These are phyloP conservation scores for Violaceomyces palustris DNA, from an alignment of 1,284 basidiomycete species.

Conservation along the genomic window DNA sequence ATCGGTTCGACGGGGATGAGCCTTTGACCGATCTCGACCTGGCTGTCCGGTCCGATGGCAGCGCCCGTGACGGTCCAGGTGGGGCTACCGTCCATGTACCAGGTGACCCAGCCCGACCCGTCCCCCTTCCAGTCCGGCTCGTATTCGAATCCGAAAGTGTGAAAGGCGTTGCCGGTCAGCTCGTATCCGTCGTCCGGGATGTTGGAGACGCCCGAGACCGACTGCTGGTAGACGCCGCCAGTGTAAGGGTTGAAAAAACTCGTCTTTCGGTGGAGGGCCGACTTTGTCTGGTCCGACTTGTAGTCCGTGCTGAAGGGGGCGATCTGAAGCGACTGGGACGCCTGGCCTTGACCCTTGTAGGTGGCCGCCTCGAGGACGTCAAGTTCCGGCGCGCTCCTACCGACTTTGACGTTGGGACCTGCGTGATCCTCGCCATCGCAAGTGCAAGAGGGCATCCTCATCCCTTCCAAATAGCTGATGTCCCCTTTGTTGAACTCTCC, in stretches of 20 bases:
- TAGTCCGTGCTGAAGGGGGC: conserved; percentile 49
- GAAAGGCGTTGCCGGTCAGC: conserved; percentile 6
- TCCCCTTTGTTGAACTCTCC: conserved; percentile 4
- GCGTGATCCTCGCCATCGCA: conserved; percentile 36
- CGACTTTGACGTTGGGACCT: conserved; percentile 19
- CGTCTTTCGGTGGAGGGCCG: conserved; percentile 5
- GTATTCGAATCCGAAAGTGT: conserved; percentile 47
- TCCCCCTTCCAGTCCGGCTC: conserved; percentile 37
- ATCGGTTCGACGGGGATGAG: conserved; percentile 43
- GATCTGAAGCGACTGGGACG: conserved; percentile 46
- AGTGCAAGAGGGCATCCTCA: conserved; percentile 31
- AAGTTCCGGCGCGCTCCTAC: conserved; percentile 46
- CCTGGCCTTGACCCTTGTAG: conserved; percentile 6
- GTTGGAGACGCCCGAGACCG: conserved; percentile 33
- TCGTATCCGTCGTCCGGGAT: conserved; percentile 38
- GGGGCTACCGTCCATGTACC: conserved; percentile 42
- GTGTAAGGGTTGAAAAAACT: conserved; percentile 37
- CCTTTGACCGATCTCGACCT: conserved; percentile 33
- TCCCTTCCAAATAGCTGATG: conserved; percentile 23
- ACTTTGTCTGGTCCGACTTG: conserved; percentile 21
- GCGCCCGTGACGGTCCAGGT: conserved; percentile 35
- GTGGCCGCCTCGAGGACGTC: conserved; percentile 54
- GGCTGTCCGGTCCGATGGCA: conserved; percentile 11
- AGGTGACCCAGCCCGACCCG: conserved; percentile 41
- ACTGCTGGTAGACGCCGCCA: conserved; percentile 47